phyloP scores from a whole-genome alignment of 2,329 filamentous ascomycete species.

The Teratosphaeria viscida region DNA sequence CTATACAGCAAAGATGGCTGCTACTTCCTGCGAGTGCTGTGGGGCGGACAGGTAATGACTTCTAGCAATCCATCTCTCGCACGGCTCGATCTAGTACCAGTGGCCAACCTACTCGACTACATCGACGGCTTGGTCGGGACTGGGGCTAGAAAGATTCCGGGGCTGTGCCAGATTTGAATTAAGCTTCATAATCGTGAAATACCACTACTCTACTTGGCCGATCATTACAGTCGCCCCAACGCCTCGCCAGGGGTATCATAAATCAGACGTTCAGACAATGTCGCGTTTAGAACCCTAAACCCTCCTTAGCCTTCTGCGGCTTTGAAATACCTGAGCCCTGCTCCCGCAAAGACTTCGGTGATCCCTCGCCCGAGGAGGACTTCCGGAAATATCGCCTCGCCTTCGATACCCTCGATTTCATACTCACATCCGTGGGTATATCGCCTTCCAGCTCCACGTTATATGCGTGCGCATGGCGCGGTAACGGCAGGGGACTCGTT shows the following conservation, averaged over 20 bases:
- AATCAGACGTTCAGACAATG: neutral
- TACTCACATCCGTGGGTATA: neutral
- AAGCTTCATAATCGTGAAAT: neutral
- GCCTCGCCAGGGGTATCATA: neutral
- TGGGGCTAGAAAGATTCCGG: constrained; percentile 33
- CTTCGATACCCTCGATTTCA: neutral
- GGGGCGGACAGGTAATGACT: constrained; percentile 54
- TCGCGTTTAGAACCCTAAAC: neutral
- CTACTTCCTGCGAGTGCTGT: constrained; percentile 56
- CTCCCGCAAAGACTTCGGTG: neutral
- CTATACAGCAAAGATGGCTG: constrained; percentile 44
- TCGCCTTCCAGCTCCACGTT: neutral
- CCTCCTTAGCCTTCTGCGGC: neutral
- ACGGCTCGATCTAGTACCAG: constrained; percentile 58
- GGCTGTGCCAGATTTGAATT: neutral
- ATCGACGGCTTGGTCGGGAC: constrained; percentile 59
- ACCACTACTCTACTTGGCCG: neutral
- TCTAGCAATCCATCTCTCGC: constrained; percentile 63
- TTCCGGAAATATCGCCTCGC: neutral
- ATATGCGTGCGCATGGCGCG: neutral
- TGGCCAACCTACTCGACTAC: constrained; percentile 55
- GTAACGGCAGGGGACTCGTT: neutral
- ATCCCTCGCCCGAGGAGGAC: neutral
- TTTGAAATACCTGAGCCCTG: neutral
- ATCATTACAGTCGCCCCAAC: neutral